These are phyloP conservation scores for Takakia lepidozioides DNA, from an alignment of 225 moss, liverwort and hornwort species.

Conservation along the genomic window DNA sequence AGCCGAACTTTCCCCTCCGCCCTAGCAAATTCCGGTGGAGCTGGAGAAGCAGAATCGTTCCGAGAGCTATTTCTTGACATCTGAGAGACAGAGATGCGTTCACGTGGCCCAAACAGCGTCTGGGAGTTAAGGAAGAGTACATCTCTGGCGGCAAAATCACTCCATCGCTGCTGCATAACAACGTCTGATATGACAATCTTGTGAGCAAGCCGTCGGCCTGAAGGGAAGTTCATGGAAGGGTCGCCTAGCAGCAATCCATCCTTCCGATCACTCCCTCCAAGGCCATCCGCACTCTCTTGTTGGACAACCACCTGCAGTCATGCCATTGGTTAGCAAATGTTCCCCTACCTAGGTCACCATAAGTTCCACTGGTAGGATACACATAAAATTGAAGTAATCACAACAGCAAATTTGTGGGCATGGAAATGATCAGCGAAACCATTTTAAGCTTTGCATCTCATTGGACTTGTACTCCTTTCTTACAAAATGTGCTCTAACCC, in stretches of 20 bases:
- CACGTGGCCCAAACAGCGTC: conserved; percentile 68
- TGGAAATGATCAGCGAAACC: no score
- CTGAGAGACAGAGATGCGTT: conserved; percentile 42
- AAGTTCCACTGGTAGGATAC: no score
- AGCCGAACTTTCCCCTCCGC: no score
- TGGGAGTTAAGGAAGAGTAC: conserved; percentile 73
- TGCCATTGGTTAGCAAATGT: neutral
- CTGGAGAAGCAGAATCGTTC: conserved; percentile 10
- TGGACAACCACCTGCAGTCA: conserved; percentile 34
- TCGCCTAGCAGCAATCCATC: conserved; percentile 73
- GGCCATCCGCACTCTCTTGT: conserved; percentile 26
- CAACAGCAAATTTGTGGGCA: no score
- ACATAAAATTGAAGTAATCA: no score
- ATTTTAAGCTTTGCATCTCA: no score
- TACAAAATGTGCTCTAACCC: no score
- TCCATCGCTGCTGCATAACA: conserved; percentile 86
- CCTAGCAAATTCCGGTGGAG: no score
- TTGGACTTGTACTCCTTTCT: no score
- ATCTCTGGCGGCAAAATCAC: conserved; percentile 77
- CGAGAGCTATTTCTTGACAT: conserved; percentile 42
- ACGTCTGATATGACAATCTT: conserved; percentile 81
- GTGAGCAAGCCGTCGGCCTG: conserved; percentile 53
- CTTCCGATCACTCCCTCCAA: conserved; percentile 35
- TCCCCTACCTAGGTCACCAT: no score
- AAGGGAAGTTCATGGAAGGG: conserved; percentile 27